These are phyloP conservation scores for Pyrenochaeta sp. DNA, from an alignment of 2,329 filamentous ascomycete species.

Conservation along the genomic window DNA sequence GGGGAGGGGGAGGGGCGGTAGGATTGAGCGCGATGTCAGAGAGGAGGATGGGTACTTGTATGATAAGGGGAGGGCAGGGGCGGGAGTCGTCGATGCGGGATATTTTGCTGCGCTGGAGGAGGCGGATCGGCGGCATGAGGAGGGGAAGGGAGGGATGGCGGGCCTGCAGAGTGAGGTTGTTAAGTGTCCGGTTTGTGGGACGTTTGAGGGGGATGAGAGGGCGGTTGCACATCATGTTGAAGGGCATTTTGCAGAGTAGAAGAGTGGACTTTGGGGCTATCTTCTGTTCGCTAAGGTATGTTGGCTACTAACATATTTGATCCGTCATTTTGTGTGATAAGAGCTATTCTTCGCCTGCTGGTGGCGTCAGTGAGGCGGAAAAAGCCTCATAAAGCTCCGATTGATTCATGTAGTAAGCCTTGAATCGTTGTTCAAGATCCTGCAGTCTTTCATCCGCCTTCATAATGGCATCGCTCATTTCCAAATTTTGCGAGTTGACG, in stretches of 20 bases:
- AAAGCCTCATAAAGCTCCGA: no score
- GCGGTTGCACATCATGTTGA: constrained; percentile 74
- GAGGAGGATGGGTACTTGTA: constrained; percentile 41
- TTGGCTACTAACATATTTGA: neutral
- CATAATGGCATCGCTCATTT: no score
- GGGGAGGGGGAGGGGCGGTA: constrained; percentile 17
- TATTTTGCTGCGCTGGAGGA: constrained; percentile 36
- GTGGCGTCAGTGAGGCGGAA: no score
- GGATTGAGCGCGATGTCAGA: constrained; percentile 36
- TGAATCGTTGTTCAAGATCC: no score
- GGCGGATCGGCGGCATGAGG: constrained; percentile 34
- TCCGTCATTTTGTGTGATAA: no score
- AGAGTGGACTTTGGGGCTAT: no score
- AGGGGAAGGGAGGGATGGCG: constrained; percentile 19
- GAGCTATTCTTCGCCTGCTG: no score
- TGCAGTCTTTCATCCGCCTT: no score
- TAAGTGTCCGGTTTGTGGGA: constrained; percentile 70
- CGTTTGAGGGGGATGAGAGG: constrained; percentile 71
- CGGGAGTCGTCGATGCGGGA: constrained; percentile 17
- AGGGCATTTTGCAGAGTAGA: constrained; percentile 57
- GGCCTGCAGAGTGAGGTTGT: constrained; percentile 37
- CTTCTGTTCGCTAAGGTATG: no score
- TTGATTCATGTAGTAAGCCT: no score
- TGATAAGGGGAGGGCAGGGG: constrained; percentile 25
- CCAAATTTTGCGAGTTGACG: no score